Base-by-base conservation (phyloP, 78 protist genomes). In the Dictyostelium firmibasis region DNA sequence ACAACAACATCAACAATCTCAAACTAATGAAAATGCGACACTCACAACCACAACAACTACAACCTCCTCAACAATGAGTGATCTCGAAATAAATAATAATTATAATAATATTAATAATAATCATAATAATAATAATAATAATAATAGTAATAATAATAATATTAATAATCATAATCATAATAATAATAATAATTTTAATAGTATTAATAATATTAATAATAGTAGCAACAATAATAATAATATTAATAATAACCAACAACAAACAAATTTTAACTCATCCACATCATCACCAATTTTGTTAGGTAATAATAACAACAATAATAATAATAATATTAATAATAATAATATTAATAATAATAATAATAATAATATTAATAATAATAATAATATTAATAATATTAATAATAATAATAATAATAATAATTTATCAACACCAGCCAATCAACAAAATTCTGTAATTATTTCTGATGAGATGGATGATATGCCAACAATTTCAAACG, bases 271-370 rank as follows among this genome's bases (percentile, higher is more conserved):
- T 25, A 41, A 25, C 9, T 29, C 50, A 25, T 38, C 41, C 44
- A 35, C 85, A n/a, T 23, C 85, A 2, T 77, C 83, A 41, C 50
- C 83, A 77, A 77, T 43, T 77, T 77, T 43, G 41, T n/a, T 18
- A 41, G 16, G 83, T 43, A 25, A 6, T 64, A n/a, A 38, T 38
- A 38, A 38, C 4, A 2, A 4, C 4, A 38, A 38, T 38, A 38
- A 38, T 69, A 69, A 27, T 69, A 69, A 38, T 38, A 38, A 38
- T 38, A 2, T 38, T 38, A 38, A 38, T 38, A 38, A 38, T 69
- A 69, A 27, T 69, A 69, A 27, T 69, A 38, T 4, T 38, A 38
- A 38, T 38, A 38, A 38, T 38, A 33, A 18, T 36, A 18, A 25
- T 13, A 29, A 20, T 50, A 79, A 79, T 9, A 79, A 23, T 1